Evolutionary conservation across 2,329 filamentous ascomycete genomes (phyloP).

Genomic region (Ceratocystis papillata): DNA sequence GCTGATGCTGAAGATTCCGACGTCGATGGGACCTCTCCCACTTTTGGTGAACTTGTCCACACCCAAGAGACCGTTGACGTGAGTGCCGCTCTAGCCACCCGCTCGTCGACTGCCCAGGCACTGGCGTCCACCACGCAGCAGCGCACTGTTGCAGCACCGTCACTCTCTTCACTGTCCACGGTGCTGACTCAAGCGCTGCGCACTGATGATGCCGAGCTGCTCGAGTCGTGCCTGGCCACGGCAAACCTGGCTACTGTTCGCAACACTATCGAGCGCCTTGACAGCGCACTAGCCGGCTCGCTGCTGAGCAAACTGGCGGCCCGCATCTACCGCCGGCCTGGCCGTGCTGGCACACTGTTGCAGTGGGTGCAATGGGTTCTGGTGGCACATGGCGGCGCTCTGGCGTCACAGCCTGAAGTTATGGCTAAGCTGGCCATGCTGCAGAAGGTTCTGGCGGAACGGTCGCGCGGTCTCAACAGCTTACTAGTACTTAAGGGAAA

Average conservation of each 20-base stretch:
- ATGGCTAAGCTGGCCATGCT: slow-evolving; percentile 66
- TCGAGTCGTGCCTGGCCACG: slow-evolving; percentile 84
- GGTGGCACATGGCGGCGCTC: slow-evolving; percentile 79
- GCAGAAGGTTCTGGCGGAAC: slow-evolving; percentile 77
- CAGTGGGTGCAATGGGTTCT: slow-evolving; percentile 95
- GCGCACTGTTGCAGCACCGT: slow-evolving; percentile 45
- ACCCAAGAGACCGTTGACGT: slow-evolving; percentile 69
- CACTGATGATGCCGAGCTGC: slow-evolving; percentile 78
- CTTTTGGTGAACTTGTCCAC: slow-evolving; percentile 78
- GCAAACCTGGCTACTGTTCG: slow-evolving; percentile 67
- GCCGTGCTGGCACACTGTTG: slow-evolving; percentile 80
- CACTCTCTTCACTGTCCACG: slow-evolving; percentile 72
- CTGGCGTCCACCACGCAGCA: slow-evolving; percentile 34
- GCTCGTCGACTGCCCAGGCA: slow-evolving; percentile 28
- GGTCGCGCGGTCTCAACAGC: slow-evolving; percentile 69
- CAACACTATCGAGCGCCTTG: slow-evolving; percentile 80
- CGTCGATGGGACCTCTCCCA: slow-evolving; percentile 47
- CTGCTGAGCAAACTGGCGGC: slow-evolving; percentile 79
- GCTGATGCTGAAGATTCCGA: slow-evolving; percentile 32
- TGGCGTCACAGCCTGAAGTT: slow-evolving; percentile 76
- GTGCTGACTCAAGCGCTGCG: slow-evolving; percentile 88
- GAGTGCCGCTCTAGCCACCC: slow-evolving; percentile 42
- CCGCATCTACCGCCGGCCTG: slow-evolving; percentile 74
- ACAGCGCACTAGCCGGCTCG: slow-evolving; percentile 67
- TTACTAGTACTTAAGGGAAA: slow-evolving; percentile 87